Conservation (phyloP, 1,284 basidiomycete genomes). For the Uromyces viciae-fabae region DNA sequence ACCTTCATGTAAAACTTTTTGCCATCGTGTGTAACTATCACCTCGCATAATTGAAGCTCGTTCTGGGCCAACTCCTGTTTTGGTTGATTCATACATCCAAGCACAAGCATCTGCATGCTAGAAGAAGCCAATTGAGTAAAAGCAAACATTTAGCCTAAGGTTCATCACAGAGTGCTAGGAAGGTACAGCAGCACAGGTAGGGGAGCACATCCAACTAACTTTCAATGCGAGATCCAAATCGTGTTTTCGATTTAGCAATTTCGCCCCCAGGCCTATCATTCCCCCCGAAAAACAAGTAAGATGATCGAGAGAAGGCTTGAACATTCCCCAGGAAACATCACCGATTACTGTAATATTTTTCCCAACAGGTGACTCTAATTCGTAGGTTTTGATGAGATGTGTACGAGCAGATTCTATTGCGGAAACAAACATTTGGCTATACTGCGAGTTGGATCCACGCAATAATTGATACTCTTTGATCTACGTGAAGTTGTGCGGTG, state of each 20-base stretch:
- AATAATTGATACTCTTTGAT: slow-evolving; percentile 57
- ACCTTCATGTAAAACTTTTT: slow-evolving; percentile 25
- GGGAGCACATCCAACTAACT: slow-evolving; percentile 11
- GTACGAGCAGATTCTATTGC: slow-evolving; percentile 58
- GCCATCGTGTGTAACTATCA: neutral
- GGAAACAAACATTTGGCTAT: slow-evolving; percentile 58
- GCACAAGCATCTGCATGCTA: slow-evolving; percentile 58
- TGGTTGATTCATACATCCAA: slow-evolving; percentile 57
- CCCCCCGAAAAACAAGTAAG: slow-evolving; percentile 61
- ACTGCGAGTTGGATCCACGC: slow-evolving; percentile 57
- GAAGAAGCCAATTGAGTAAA: slow-evolving; percentile 35
- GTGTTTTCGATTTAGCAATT: slow-evolving; percentile 56
- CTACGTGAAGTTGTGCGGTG: neutral
- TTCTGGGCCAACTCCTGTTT: slow-evolving; percentile 54
- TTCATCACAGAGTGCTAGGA: neutral
- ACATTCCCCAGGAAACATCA: neutral
- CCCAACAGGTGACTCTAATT: slow-evolving; percentile 55
- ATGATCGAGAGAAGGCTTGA: slow-evolving; percentile 53
- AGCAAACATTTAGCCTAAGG: slow-evolving; percentile 50
- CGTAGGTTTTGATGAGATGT: slow-evolving; percentile 56
- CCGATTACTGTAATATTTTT: slow-evolving; percentile 54
- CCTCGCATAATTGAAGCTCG: slow-evolving; percentile 49
- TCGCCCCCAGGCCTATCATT: slow-evolving; percentile 61
- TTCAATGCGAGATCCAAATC: slow-evolving; percentile 55
- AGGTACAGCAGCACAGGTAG: neutral